These are phyloP conservation scores for Juglanconis sp. DNA, from an alignment of 2,329 filamentous ascomycete species.

Conservation along the genomic window DNA sequence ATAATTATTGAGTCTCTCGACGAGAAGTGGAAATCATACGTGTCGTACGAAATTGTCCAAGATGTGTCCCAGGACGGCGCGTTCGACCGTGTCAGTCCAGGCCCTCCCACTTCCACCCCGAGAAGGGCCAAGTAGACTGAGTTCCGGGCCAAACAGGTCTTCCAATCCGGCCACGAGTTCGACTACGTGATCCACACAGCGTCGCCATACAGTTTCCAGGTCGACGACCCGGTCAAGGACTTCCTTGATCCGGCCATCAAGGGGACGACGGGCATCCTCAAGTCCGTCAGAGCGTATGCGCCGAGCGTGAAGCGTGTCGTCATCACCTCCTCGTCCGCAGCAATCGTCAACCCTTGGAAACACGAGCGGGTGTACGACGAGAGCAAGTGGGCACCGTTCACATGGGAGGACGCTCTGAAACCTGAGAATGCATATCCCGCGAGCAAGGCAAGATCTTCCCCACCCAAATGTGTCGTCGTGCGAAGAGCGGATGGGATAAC, in stretches of 20 bases:
- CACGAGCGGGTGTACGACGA: constrained; percentile 39
- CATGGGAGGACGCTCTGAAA: constrained; percentile 32
- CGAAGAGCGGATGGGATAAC: not conserved
- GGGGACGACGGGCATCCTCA: constrained; percentile 48
- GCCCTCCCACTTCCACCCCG: not conserved
- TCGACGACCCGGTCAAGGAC: constrained; percentile 45
- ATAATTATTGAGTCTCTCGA: constrained; percentile 39
- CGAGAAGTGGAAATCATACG: constrained; percentile 37
- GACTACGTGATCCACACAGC: constrained; percentile 74
- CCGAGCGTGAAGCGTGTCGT: constrained; percentile 61
- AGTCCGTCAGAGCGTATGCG: constrained; percentile 42
- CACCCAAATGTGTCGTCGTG: not conserved
- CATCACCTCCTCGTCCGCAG: constrained; percentile 46
- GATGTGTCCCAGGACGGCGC: constrained; percentile 69
- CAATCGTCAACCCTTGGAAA: constrained; percentile 36
- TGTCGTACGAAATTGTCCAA: constrained; percentile 57
- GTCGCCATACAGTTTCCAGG: constrained; percentile 68
- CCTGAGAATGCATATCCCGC: constrained; percentile 30
- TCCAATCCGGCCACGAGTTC: constrained; percentile 51
- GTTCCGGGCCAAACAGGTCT: constrained; percentile 23
- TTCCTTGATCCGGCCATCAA: constrained; percentile 55
- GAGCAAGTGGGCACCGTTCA: constrained; percentile 35
- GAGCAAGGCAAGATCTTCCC: constrained; percentile 41
- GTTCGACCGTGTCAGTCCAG: constrained; percentile 55
- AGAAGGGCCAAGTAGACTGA: not conserved